Base-by-base conservation (phyloP, 202 grass and related monocot genomes). In the Zizania palustris region DNA sequence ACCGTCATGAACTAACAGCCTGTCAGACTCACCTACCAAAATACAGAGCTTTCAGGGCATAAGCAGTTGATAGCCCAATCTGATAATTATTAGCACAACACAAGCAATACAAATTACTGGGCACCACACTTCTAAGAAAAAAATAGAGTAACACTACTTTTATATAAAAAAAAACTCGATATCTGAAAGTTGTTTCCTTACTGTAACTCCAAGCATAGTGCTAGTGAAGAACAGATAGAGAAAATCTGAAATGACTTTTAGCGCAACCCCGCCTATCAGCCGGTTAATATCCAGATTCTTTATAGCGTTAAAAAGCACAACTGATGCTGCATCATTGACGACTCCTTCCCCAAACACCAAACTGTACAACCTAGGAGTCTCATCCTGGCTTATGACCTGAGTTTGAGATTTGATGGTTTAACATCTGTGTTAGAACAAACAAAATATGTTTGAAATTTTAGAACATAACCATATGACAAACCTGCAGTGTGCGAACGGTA, bases 331-430 rank as follows among this genome's bases (percentile, higher is more conserved):
- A 77, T 93, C 94, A 66, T 93, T 93, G 22, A 97, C 82, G 1
- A 97, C 91, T 53, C 94, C 94, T 91, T 97, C 94, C 46, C 91
- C 94, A 75, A 93, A 97, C 58, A 97, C 94, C 73, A 97, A 82
- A 78, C 94, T 97, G 85, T 97, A 92, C 44, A 97, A 63, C 59
- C 88, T 88, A 28, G 94, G 91, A 21, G 84, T 97, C 61, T 97
- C 91, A 40, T 93, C 91, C 90, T 93, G 94, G 62, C 70, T 81
- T 86, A 97, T 92, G 60, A 97, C 88, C 94, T 97, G 67, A 39
- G 34, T 43, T 80, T 67, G 6, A 55, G 36, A 12, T 53, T 5
- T 0, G 20, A 20, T 37, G 36, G 43, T 73, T 65, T 7, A 72
- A 10, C 10, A 37, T 5, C 21, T 60, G 46, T 11, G 3, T 55